Base-by-base conservation (phyloP, 2,329 filamentous ascomycete species). In the Alternaria tenuissima region DNA sequence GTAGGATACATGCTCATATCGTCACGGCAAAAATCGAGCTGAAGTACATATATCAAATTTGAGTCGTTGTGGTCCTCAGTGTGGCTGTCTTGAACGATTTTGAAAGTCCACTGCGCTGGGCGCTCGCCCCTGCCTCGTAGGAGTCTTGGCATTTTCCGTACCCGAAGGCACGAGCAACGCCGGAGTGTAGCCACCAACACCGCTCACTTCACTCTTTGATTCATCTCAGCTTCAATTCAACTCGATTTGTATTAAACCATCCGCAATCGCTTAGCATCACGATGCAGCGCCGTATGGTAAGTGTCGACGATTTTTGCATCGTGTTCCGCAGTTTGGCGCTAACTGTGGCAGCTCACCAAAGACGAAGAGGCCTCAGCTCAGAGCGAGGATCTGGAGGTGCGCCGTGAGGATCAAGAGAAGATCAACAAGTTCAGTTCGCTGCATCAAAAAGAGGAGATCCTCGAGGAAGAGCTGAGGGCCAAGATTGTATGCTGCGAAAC, bases 391-490 rank as follows among this genome's bases (percentile, higher is more conserved):
- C 90, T 93, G 71, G 92, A 97, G 80, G 95, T 99, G 60, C 91
- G 95, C 62, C 91, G 94, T 74, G 94, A 98, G 79, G 95, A 99
- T 78, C 95, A 99, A 80, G 94, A 98, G 82, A 96, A 95, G 82
- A 99, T 99, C 87, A 99, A 99, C 82, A 90, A 89, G 67, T 99
- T 99, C 85, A 97, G 94, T 80, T 89, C 93, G 44, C 84, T 99
- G 64, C 95, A 99, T 79, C 93, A 96, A 77, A 90, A 92, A 52
- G 91, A 97, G 78, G 85, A 91, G 34, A 80, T 85, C 3, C 79
- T 98, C 4, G 89, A 96, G 76, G 93, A 96, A 48, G 89, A 95
- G 70, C 81, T 98, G 66, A 90, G 91, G 75, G 78, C 81, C 6
- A 97, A 96, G 78, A 88, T 88, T 78, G 94, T 94, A 78, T 62